Base-by-base conservation (phyloP, 805 yeast genomes). In the Schizosaccharomyces osmophilus region DNA sequence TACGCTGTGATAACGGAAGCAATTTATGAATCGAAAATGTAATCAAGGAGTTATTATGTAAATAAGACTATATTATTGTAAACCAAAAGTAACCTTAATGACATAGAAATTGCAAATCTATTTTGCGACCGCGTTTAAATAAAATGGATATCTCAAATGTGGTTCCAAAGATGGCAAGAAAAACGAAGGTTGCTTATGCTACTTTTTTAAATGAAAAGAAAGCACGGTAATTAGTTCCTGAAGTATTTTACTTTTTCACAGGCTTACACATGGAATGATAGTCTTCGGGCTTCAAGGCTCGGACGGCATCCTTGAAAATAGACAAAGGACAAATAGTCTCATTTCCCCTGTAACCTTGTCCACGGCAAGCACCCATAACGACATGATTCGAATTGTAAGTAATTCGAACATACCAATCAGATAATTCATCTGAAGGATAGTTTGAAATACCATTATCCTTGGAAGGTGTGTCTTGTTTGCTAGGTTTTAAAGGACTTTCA, bases 341-440 rank as follows among this genome's bases (percentile, higher is more conserved):
- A 29, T 51, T 29, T 17, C 57, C 57, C 32, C n/a, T 22, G 36
- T 24, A 51, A 9, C 60, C 60, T 57, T 59, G 59, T 15, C 54
- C 62, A 31, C 48, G 48, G 54, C 67, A 65, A 5, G 62, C 64
- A 8, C 67, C 64, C 48, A 65, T 29, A 31, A 29, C 59, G 17
- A 65, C 54, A 8, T 67, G 66, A 31, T 48, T 58, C 17, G 64
- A 67, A 41, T 65, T 65, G 61, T 65, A 63, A 41, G 57, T 61
- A 24, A 65, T 59, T 15, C 67, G 41, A 9, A 65, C 67, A 60
- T 42, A 65, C 31, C 48, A 43, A 17, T 63, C 59, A 24, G 48
- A 22, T 17, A 24, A 6, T 11, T 51, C 57, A 19, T 17, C n/a
- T 24, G 57, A 22, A 11, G 57, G 26, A 5, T 4, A 6, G 22